These are phyloP conservation scores for Gilbertella persicaria DNA, from an alignment of 371 early-diverging fungal genomes.

Conservation along the genomic window DNA sequence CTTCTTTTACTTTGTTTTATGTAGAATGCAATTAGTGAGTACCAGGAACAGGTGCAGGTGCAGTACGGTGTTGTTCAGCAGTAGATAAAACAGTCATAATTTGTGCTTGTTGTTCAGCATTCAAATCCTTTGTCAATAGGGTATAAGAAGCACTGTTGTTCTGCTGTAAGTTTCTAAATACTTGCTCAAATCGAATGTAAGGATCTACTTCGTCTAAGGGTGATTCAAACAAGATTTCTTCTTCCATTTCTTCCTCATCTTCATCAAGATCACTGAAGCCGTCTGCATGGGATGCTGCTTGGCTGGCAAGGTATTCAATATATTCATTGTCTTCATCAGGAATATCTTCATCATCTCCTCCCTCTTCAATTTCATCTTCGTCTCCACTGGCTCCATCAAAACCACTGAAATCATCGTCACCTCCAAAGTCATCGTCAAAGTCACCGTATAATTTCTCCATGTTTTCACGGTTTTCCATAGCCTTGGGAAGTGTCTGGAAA, in stretches of 20 bases:
- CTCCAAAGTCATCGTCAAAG: constrained; percentile 64
- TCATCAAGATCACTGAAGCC: constrained; percentile 52
- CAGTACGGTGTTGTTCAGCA: constrained; percentile 42
- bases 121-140: constrained; percentile 53
- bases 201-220: constrained; percentile 87
- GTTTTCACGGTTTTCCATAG: constrained; percentile 71
- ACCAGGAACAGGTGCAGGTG: constrained; percentile 13
- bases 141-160: constrained; percentile 50
- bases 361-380: constrained; percentile 41
- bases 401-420: constrained; percentile 49
- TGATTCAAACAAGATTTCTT: constrained; percentile 81
- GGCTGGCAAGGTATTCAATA: constrained; percentile 65
- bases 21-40: not conserved
- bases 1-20: no score
- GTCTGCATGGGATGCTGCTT: constrained; percentile 38
- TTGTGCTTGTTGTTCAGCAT: constrained; percentile 47
- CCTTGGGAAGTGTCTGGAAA: constrained; percentile 79
- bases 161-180: constrained; percentile 40
- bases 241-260: constrained; percentile 70
- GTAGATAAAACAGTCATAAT: constrained; percentile 47
- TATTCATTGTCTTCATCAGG: constrained; percentile 63
- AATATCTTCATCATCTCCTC: constrained; percentile 59
- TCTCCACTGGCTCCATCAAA: constrained; percentile 42
- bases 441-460: constrained; percentile 66
- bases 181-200: constrained; percentile 71